phyloP scores from a whole-genome alignment of 805 yeast species.

The Suhomyces pyralidae region DNA sequence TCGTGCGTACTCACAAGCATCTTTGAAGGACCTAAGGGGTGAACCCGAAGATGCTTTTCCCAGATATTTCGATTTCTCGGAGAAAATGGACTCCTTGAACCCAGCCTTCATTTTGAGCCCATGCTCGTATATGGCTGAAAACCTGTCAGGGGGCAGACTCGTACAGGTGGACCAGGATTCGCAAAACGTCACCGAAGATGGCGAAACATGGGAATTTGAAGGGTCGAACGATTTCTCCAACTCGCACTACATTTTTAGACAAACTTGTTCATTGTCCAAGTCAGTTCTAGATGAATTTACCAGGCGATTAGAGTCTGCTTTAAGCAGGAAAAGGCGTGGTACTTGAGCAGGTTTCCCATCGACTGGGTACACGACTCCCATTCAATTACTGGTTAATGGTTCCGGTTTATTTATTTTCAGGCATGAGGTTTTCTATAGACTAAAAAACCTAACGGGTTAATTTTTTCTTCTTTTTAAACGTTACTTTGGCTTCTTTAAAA shows the following conservation, averaged over 20 bases:
- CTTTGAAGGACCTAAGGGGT: neutral
- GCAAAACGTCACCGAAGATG: neutral
- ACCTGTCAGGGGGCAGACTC: neutral
- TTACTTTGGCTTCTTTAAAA: neutral
- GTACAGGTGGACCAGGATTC: neutral
- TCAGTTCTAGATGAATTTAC: neutral
- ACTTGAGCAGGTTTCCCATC: neutral
- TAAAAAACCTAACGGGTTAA: too few species aligned
- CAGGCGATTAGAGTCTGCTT: neutral
- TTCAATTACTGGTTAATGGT: too few species aligned
- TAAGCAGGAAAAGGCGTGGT: neutral
- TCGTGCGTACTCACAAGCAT: neutral
- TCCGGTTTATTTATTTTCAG: neutral
- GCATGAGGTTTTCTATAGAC: neutral
- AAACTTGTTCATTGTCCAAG: neutral
- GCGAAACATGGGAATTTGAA: neutral
- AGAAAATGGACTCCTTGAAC: neutral
- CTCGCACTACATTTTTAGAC: neutral
- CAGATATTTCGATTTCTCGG: neutral
- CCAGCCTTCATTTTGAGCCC: neutral
- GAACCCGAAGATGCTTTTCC: neutral
- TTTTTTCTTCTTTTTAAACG: neutral
- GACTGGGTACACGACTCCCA: neutral
- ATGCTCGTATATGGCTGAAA: neutral
- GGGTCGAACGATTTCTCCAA: neutral